A percentile compares a stretch with the other conserved stretches of the same genome.
These are phyloP conservation scores for Collybiopsis luxurians DNA, from an alignment of 768 basidiomycete species.

Conservation along the genomic window DNA sequence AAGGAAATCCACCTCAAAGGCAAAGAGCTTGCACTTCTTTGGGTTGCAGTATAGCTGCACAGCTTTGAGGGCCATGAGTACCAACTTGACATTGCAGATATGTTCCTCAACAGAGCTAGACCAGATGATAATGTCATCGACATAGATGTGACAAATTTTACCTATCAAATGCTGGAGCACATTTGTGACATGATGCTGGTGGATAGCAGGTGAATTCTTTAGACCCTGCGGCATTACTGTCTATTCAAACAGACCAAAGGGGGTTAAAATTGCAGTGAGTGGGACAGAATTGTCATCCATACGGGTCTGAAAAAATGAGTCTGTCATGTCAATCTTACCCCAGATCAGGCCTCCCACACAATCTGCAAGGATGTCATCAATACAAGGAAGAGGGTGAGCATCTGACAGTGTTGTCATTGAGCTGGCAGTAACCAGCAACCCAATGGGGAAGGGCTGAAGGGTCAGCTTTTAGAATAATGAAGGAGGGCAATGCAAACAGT, in stretches of 20 bases:
- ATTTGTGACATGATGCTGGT: constrained; percentile 21
- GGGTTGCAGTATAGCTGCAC: constrained; percentile 19
- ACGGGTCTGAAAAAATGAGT: constrained; percentile 28
- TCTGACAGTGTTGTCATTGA: constrained; percentile 21
- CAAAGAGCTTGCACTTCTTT: constrained; percentile 10
- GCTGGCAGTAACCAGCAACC: constrained; percentile 23
- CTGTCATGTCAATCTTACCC: constrained; percentile 35
- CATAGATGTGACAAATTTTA: constrained; percentile 30
- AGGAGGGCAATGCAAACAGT: constrained; percentile 23
- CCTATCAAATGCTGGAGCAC: constrained; percentile 26
- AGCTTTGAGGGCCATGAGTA: constrained; percentile 18
- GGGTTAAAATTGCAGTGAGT: background rate
- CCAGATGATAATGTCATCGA: constrained; percentile 37
- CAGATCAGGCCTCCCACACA: constrained; percentile 32
- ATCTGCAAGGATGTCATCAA: constrained; percentile 30
- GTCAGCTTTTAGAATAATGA: constrained; percentile 30
- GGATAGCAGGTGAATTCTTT: constrained; percentile 22
- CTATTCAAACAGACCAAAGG: constrained; percentile 11
- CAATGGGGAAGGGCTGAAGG: constrained; percentile 14
- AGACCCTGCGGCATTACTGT: constrained; percentile 19
- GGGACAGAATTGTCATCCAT: constrained; percentile 6
- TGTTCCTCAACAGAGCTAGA: constrained; percentile 28
- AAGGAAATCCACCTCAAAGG: background rate
- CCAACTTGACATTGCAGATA: constrained; percentile 12
- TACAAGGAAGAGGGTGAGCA: constrained; percentile 18